Base-by-base conservation (phyloP, 352 stramenopile species). In the Elongisporangium anandrum region DNA sequence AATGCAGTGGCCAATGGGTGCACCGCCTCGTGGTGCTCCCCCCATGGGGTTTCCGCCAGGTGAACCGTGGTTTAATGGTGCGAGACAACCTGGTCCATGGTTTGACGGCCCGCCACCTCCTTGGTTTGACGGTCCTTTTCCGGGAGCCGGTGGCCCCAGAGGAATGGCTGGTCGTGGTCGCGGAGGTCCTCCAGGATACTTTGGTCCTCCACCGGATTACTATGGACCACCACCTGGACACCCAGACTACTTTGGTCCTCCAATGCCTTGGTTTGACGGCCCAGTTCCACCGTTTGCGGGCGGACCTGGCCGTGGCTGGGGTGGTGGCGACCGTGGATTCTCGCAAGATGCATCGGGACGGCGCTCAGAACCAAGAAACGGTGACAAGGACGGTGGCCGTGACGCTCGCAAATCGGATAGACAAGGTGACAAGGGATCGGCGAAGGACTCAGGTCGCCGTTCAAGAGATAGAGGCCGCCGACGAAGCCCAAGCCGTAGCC, bases 91-190 rank as follows among this genome's bases (percentile, higher is more conserved):
- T 54, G 81, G 82, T 17, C 75, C 76, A 20, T 92, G 82, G 82
- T 94, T 90, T 63, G 79, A 94, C 52, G 83, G 80, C 1, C 79
- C 74, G 2, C 81, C 70, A 41, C 75, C 69, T 1, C 85, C 85
- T 21, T 95, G 85, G 85, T 95, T 92, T 57, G 83, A 92, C 50
- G 83, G 83, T 38, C 81, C 82, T 26, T 89, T 87, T 34, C 82
- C 82, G 38, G 78, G 79, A 38, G 72, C 64, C 61, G 67, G 61
- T 45, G 62, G 71, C 53, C 69, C 60, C 23, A 59, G 72, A 21
- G 64, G 60, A 10, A 65, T 59, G 13, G 79, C 77, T 66, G 83
- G 79, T 41, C 79, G 79, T 41, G 68, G 73, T 58, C 79, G 77
- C 50, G 70, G 77, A 50, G 77, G 79, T 39, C 82, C 80, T 50